These are phyloP conservation scores for Saprolegnia diclina DNA, from an alignment of 352 stramenopile genomes.

Conservation along the genomic window DNA sequence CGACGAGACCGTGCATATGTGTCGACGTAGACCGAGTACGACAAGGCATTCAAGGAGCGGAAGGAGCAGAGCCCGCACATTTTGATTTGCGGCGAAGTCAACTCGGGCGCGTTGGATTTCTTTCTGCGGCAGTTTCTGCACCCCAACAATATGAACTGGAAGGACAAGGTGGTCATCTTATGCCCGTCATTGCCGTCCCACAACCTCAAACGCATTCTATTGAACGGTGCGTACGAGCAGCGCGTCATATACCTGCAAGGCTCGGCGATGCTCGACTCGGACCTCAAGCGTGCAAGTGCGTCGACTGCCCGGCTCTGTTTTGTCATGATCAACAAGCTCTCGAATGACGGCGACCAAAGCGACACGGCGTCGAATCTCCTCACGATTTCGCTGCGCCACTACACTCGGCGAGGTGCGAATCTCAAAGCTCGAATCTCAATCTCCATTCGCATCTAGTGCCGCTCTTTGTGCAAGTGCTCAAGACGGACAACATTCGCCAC, in stretches of 20 bases:
- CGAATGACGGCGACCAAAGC: conserved; percentile 49
- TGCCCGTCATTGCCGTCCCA: conserved; percentile 51
- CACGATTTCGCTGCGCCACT: conserved; percentile 67
- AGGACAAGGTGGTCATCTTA: conserved; percentile 67
- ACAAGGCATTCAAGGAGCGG: conserved; percentile 64
- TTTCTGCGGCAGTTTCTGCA: conserved; percentile 79
- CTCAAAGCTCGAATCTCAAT: not conserved
- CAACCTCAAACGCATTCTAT: conserved; percentile 54
- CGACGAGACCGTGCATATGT: not conserved
- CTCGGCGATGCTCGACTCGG: conserved; percentile 61
- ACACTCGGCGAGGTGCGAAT: conserved; percentile 49
- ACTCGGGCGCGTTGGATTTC: conserved; percentile 61
- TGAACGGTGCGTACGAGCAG: conserved; percentile 70
- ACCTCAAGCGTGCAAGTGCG: conserved; percentile 56
- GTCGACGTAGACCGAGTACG: conserved; percentile 54
- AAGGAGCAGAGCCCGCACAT: conserved; percentile 61
- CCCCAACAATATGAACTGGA: conserved; percentile 53
- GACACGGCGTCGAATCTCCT: conserved; percentile 70
- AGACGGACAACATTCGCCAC: conserved; percentile 67
- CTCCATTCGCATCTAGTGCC: conserved; percentile 32
- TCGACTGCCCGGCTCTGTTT: conserved; percentile 60
- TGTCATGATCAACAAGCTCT: conserved; percentile 77
- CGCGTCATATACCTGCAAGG: conserved; percentile 72
- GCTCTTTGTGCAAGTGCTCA: conserved; percentile 74
- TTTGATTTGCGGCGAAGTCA: conserved; percentile 72